Base-by-base conservation (phyloP, 345 rosid genomes). In the Hevea brasiliensis region DNA sequence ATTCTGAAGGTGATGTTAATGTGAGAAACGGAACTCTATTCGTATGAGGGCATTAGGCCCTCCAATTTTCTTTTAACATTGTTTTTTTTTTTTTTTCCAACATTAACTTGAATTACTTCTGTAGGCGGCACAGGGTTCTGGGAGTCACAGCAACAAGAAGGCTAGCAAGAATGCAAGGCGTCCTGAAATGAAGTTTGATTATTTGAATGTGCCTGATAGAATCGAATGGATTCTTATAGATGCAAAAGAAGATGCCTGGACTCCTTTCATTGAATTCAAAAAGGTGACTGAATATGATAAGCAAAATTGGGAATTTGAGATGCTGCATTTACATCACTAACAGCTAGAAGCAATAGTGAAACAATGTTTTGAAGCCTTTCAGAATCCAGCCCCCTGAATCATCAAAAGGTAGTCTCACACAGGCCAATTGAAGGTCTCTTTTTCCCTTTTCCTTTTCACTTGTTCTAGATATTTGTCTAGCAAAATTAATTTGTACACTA, bases 231-330 rank as follows among this genome's bases (percentile, higher is more conserved):
- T 73, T 15, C 72, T 88, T 63, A 23, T 75, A 18, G 74, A 79
- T 53, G 68, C 77, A 35, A 66, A 71, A 6, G 71, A 63, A 10
- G 86, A 81, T 70, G 35, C 68, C 1, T 92, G 96, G 96, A 72
- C 75, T 53, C 92, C 94, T 32, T 77, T 60, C 66, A 23, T 81
- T 50, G 84, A 77, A 32, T 83, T 77, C 1, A 60, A 74, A 40
- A 79, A 73, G 81, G 90, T 89, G 55, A 78, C 82, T 3, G 88
- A 83, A 68, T 68, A 84, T 15, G 74, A 69, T 4, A 79, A 41
- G 63, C 76, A 40, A 65, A 82, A 77, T 0, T 92, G 98, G 98
- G 75, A 68, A 79, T 79, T 1, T 92, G 98, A 96, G 75, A 71
- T 72, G 72, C 71, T 61, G 84, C 85, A 15, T 89, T 87, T 65